Evolutionary conservation across 495 filamentous ascomycete species (phyloP).

Genomic region (Xylaria scruposa): DNA sequence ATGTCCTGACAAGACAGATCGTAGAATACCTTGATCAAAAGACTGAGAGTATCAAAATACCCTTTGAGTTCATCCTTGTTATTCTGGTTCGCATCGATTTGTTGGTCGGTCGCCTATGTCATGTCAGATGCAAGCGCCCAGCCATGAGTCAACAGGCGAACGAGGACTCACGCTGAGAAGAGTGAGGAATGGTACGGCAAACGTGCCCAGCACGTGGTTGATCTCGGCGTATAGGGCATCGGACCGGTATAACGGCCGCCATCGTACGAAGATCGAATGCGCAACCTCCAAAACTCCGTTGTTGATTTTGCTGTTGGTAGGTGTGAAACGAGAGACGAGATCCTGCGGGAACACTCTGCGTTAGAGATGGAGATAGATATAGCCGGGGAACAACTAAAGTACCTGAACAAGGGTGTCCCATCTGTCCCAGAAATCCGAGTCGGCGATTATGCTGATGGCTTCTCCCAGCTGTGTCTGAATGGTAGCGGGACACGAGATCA

Average conservation of each 20-base stretch:
- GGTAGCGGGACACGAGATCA: constrained; percentile 85
- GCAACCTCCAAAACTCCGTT: constrained; percentile 96
- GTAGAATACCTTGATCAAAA: constrained; percentile 89
- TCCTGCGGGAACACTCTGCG: neutral
- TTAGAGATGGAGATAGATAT: neutral
- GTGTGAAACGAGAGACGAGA: constrained; percentile 81
- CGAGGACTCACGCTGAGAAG: constrained; percentile 68
- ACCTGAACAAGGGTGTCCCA: constrained; percentile 79
- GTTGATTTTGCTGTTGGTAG: constrained; percentile 77
- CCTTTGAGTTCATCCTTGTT: constrained; percentile 75
- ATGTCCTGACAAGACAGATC: constrained; percentile 97
- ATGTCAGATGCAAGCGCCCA: constrained; percentile 30
- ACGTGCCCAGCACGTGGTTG: constrained; percentile 86
- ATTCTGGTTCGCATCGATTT: constrained; percentile 75
- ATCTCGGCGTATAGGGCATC: constrained; percentile 92
- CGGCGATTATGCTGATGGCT: constrained; percentile 94
- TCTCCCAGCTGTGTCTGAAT: constrained; percentile 96
- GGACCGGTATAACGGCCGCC: constrained; percentile 90
- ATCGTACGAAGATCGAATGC: constrained; percentile 96
- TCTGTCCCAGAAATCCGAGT: constrained; percentile 94
- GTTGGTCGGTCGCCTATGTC: constrained; percentile 71
- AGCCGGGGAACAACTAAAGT: neutral
- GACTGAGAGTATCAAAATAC: constrained; percentile 80
- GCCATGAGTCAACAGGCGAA: neutral
- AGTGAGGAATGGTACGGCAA: constrained; percentile 79